phyloP scores from a whole-genome alignment of 2,329 filamentous ascomycete genomes.

The Fusarium sublunatum region DNA sequence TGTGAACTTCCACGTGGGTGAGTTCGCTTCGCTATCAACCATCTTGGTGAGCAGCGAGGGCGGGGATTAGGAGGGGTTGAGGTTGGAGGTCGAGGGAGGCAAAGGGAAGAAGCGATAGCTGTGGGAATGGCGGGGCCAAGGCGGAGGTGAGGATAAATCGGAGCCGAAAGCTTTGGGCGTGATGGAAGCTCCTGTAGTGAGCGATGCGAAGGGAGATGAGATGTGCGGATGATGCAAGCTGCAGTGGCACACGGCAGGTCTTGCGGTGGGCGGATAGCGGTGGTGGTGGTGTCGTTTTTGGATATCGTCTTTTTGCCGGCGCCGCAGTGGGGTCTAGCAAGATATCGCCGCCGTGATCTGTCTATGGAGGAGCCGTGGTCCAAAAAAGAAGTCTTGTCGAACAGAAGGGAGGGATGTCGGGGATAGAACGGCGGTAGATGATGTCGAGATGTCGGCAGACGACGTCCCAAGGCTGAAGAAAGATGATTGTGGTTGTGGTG shows the following conservation, averaged over 20 bases:
- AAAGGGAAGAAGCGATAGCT: constrained; percentile 35
- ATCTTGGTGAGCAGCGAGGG: constrained; percentile 70
- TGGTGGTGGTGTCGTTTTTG: constrained; percentile 42
- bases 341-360: constrained; percentile 33
- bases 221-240: constrained; percentile 36
- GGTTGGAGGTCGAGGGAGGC: constrained; percentile 40
- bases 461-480: constrained; percentile 37
- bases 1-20: constrained; percentile 99
- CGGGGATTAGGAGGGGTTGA: constrained; percentile 42
- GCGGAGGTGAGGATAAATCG: constrained; percentile 34
- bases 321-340: constrained; percentile 40
- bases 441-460: constrained; percentile 30
- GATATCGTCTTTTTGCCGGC: constrained; percentile 42
- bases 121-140: constrained; percentile 39
- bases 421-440: constrained; percentile 27
- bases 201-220: constrained; percentile 32
- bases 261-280: constrained; percentile 38
- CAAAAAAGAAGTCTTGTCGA: constrained; percentile 24
- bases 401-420: constrained; percentile 23
- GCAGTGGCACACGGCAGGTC: constrained; percentile 37
- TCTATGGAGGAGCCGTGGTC: constrained; percentile 31
- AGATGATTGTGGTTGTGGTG: constrained; percentile 13
- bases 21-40: constrained; percentile 94
- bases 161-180: constrained; percentile 21
- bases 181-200: constrained; percentile 25